phyloP scores from a whole-genome alignment of 2,329 filamentous ascomycete genomes.

The Neofusicoccum ribis region DNA sequence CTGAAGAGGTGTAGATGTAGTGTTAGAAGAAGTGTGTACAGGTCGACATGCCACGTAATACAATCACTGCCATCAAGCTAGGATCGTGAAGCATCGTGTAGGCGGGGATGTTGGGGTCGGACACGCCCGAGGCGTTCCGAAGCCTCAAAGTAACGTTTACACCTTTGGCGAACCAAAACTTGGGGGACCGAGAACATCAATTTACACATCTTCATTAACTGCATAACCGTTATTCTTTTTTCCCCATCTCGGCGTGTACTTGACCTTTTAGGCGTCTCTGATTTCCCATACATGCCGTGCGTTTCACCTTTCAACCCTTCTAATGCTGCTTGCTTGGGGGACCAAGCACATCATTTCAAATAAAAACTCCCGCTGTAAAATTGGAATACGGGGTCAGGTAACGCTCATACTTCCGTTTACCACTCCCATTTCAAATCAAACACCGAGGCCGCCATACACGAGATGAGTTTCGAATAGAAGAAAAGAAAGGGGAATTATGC shows the following conservation, averaged over 20 bases:
- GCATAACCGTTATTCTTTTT: slow-evolving; percentile 7
- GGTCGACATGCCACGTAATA: no score
- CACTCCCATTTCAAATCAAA: neutral
- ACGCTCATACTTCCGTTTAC: neutral
- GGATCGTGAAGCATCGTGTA: no score
- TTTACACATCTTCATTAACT: slow-evolving; percentile 10
- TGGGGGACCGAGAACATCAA: neutral
- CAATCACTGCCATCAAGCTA: no score
- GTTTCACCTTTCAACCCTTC: neutral
- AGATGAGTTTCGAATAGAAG: neutral
- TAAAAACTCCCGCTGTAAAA: neutral
- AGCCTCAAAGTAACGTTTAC: no score
- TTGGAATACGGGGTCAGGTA: neutral
- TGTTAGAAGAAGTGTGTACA: no score
- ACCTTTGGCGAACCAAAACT: no score
- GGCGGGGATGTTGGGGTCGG: no score
- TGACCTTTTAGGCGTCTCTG: neutral
- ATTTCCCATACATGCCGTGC: neutral
- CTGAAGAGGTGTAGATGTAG: no score
- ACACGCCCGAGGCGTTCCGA: no score
- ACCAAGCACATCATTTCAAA: neutral
- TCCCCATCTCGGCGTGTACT: slow-evolving; percentile 1
- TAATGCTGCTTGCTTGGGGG: neutral
- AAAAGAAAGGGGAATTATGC: slow-evolving; percentile 20
- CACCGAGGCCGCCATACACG: neutral